These are phyloP conservation scores for Whalleya microplaca DNA, from an alignment of 2,329 filamentous ascomycete species.

Conservation along the genomic window DNA sequence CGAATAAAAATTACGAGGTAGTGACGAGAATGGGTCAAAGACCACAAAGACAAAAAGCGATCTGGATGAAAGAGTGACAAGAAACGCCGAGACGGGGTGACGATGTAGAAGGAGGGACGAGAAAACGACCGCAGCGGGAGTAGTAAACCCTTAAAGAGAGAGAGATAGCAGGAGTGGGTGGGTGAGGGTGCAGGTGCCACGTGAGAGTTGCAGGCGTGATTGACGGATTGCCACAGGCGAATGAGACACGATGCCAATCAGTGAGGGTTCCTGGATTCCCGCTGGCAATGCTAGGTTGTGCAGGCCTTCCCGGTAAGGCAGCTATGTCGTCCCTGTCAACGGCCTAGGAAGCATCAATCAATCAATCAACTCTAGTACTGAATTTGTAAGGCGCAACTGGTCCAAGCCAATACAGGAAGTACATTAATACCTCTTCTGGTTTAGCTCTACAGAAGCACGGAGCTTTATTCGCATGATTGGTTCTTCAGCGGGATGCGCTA, in stretches of 20 bases:
- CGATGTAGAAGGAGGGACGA: slow-evolving; percentile 20
- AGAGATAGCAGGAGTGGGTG: neutral
- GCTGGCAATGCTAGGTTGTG: neutral
- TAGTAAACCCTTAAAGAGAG: slow-evolving; percentile 17
- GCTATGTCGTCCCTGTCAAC: neutral
- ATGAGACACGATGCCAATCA: slow-evolving; percentile 20
- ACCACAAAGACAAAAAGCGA: slow-evolving; percentile 18
- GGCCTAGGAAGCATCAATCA: too few species aligned
- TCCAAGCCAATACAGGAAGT: neutral
- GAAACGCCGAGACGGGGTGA: slow-evolving; percentile 5
- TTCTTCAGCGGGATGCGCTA: neutral
- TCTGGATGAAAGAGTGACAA: slow-evolving; percentile 18
- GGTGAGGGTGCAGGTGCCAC: slow-evolving; percentile 4
- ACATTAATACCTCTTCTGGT: neutral
- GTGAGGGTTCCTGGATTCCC: slow-evolving; percentile 2
- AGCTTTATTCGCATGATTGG: neutral
- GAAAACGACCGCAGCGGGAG: slow-evolving; percentile 14
- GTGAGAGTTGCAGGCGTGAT: neutral
- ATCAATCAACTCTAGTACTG: neutral
- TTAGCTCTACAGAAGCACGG: too few species aligned
- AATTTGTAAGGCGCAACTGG: neutral
- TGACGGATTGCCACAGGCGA: slow-evolving; percentile 16
- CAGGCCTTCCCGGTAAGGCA: neutral
- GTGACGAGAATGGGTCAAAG: slow-evolving; percentile 22
- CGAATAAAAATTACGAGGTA: slow-evolving; percentile 22